Evolutionary conservation across 176 grass and related monocot genomes (phyloP).

Genomic region (Urochloa ruziziensis): DNA sequence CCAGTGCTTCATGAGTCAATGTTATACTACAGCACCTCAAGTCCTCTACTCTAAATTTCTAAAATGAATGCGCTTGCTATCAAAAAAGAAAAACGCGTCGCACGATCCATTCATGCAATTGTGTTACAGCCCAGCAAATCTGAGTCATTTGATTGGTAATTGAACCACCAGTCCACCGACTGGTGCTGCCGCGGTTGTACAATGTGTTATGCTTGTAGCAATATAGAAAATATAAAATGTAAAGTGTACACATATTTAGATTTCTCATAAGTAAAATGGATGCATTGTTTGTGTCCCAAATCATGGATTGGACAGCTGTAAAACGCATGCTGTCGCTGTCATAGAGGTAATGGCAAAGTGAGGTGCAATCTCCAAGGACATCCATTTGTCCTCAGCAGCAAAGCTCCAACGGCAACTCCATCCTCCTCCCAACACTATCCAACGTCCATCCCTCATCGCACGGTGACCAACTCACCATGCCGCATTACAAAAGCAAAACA

Average conservation of each 20-base stretch:
- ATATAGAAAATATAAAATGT: too few relatives aligned
- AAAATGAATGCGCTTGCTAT: not conserved
- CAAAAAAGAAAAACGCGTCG: not conserved
- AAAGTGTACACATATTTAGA: too few relatives aligned
- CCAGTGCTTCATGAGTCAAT: not conserved
- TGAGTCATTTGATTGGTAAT: too few relatives aligned
- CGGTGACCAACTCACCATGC: not conserved
- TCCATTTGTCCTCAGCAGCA: conserved; percentile 34
- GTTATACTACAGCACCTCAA: not conserved
- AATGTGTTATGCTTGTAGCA: too few relatives aligned
- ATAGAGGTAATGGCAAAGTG: not conserved
- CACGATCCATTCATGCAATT: too few relatives aligned
- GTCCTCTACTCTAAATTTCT: not conserved
- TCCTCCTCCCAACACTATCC: not conserved
- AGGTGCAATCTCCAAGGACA: conserved; percentile 40
- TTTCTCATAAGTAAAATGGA: too few relatives aligned
- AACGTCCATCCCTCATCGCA: not conserved
- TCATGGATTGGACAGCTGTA: conserved; percentile 5
- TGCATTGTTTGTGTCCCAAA: not conserved
- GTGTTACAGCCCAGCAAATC: too few relatives aligned
- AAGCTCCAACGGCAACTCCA: not conserved
- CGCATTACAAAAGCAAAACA: not conserved
- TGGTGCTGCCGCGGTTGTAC: too few relatives aligned
- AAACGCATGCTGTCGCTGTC: not conserved
- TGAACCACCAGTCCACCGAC: too few relatives aligned